Conservation (phyloP, 129 eudicot genomes). For the Mikania micrantha region DNA sequence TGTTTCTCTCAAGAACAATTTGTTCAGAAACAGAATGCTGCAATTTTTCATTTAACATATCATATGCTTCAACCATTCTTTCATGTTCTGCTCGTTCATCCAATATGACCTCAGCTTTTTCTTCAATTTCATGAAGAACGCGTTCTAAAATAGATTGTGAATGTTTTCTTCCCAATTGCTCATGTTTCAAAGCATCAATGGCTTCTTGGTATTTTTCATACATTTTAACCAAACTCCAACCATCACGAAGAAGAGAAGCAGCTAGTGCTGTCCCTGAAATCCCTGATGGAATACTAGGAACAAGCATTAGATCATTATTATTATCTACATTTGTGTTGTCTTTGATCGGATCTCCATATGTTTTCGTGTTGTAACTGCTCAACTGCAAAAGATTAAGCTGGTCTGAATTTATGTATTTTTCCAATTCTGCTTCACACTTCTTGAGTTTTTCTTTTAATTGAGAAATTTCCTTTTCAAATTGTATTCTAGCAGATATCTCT, state of each 20-base stretch:
- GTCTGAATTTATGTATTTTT: slow-evolving; percentile 42
- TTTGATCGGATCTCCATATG: slow-evolving; percentile 25
- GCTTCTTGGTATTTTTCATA: slow-evolving; percentile 93
- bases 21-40: slow-evolving; percentile 68
- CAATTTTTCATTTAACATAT: slow-evolving; percentile 55
- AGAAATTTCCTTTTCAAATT: slow-evolving; percentile 49
- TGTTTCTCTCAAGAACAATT: slow-evolving; percentile 42
- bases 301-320: slow-evolving; percentile 43
- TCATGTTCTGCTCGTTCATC: slow-evolving; percentile 94
- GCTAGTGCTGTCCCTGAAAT: slow-evolving; percentile 97
- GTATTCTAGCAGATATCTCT: slow-evolving; percentile 50
- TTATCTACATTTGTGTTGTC: slow-evolving; percentile 24
- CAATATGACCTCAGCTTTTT: slow-evolving; percentile 74
- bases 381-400: slow-evolving; percentile 52
- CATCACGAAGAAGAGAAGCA: slow-evolving; percentile 93
- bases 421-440: slow-evolving; percentile 55
- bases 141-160: slow-evolving; percentile 71
- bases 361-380: slow-evolving; percentile 40
- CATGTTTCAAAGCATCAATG: slow-evolving; percentile 85
- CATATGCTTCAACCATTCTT: slow-evolving; percentile 74
- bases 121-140: slow-evolving; percentile 78
- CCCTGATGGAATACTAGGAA: slow-evolving; percentile 66
- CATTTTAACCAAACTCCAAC: slow-evolving; percentile 96
- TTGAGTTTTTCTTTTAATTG: slow-evolving; percentile 59
- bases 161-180: slow-evolving; percentile 83